phyloP scores from a whole-genome alignment of 2,329 filamentous ascomycete genomes.

The Xylaria sp. region DNA sequence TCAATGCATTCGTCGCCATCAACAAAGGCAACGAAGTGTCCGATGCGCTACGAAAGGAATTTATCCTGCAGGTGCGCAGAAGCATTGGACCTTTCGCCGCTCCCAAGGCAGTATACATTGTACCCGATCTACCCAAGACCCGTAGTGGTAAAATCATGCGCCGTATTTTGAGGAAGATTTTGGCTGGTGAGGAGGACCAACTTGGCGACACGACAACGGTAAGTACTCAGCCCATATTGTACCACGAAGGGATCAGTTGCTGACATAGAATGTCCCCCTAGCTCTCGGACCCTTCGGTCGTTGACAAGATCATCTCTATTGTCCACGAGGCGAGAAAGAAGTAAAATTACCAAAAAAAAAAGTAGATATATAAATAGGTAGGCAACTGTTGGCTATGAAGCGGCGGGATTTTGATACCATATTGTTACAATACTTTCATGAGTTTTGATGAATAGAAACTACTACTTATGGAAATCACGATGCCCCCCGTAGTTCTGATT shows the following conservation, averaged over 20 bases:
- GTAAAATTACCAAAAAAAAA: conserved; percentile 43
- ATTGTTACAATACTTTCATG: conserved; percentile 20
- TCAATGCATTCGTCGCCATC: conserved; percentile 94
- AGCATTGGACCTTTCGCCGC: conserved; percentile 97
- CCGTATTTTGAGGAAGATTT: conserved; percentile 93
- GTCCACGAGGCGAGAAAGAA: conserved; percentile 70
- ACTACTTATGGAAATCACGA: conserved; percentile 2
- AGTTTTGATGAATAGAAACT: conserved; percentile 13
- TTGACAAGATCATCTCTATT: conserved; percentile 84
- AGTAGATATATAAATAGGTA: conserved; percentile 11
- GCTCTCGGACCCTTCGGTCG: conserved; percentile 88
- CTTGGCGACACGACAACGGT: conserved; percentile 92
- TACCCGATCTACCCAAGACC: conserved; percentile 96
- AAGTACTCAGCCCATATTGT: conserved; percentile 48
- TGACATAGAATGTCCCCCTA: conserved; percentile 44
- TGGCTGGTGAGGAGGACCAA: conserved; percentile 96
- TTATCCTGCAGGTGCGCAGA: conserved; percentile 93
- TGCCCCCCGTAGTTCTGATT: no score
- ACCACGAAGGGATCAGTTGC: not conserved
- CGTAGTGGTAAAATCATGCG: conserved; percentile 99
- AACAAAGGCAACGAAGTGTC: conserved; percentile 80
- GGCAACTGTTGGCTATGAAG: conserved; percentile 20
- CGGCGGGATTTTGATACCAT: conserved; percentile 30
- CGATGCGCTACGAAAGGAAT: conserved; percentile 88
- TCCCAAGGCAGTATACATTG: conserved; percentile 88